These are phyloP conservation scores for Lactarius sp. DNA, from an alignment of 768 basidiomycete genomes.

Conservation along the genomic window DNA sequence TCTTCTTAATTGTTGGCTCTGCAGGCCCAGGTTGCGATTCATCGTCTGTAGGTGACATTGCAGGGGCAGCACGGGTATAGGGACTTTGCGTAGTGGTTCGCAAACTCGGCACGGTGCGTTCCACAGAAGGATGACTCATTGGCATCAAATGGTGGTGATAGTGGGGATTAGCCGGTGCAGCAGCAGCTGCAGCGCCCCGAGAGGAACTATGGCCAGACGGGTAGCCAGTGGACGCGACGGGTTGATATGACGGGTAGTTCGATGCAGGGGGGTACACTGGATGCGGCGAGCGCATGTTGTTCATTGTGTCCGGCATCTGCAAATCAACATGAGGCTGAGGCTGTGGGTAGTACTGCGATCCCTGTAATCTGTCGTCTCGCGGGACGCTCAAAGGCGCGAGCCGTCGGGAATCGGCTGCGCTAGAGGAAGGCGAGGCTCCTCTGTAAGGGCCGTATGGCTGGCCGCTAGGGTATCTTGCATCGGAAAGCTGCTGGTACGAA, in stretches of 20 bases:
- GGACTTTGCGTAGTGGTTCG: conserved; percentile 40
- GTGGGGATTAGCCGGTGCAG: conserved; percentile 18
- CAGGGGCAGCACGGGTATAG: conserved; percentile 43
- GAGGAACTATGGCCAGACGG: conserved; percentile 19
- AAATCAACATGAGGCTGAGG: not conserved
- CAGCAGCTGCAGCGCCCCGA: conserved; percentile 22
- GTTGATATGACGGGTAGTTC: conserved; percentile 12
- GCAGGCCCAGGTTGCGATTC: conserved; percentile 31
- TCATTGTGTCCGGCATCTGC: conserved; percentile 12
- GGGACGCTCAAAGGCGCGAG: conserved; percentile 20
- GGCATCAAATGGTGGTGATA: conserved; percentile 22
- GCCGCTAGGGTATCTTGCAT: conserved; percentile 7
- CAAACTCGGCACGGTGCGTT: conserved; percentile 26
- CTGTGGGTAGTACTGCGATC: conserved; percentile 3
- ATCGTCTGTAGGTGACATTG: conserved; percentile 23
- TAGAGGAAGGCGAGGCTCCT: conserved; percentile 15
- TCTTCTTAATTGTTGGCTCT: conserved; percentile 78
- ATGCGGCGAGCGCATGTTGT: conserved; percentile 20
- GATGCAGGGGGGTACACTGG: conserved; percentile 8
- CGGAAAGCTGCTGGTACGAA: conserved; percentile 7
- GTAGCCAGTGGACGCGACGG: not conserved
- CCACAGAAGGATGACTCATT: conserved; percentile 35
- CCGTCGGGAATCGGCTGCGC: not conserved
- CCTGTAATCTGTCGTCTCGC: not conserved
- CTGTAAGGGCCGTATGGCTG: conserved; percentile 6